phyloP scores from a whole-genome alignment of 2,329 filamentous ascomycete genomes.

The Aspergillus pseudoviridinutans region DNA sequence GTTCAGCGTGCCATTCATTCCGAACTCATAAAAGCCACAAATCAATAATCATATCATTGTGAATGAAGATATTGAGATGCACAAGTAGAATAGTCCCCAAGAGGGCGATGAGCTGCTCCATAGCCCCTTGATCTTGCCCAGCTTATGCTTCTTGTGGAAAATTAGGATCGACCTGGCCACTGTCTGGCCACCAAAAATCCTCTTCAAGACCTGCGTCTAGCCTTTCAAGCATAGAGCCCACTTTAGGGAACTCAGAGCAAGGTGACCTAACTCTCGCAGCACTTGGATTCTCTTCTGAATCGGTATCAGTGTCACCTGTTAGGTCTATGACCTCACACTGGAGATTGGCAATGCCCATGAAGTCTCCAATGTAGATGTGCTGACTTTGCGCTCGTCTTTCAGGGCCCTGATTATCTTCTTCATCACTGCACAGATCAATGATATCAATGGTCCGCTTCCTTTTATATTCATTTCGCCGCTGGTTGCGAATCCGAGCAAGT shows the following conservation, averaged over 20 bases:
- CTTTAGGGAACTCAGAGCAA: background rate
- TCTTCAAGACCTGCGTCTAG: constrained; percentile 25
- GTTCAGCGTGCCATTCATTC: background rate
- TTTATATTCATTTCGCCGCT: constrained; percentile 15
- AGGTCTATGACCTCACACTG: constrained; percentile 24
- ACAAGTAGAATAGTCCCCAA: background rate
- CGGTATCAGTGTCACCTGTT: constrained; percentile 20
- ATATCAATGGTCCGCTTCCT: constrained; percentile 11
- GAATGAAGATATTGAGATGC: background rate
- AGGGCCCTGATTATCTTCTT: constrained; percentile 5
- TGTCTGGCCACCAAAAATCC: constrained; percentile 39
- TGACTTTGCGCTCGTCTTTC: background rate
- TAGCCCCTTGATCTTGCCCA: background rate
- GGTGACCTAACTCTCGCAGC: background rate
- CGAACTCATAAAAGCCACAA: background rate
- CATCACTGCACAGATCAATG: constrained; percentile 18
- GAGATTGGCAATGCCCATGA: constrained; percentile 5
- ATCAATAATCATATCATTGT: background rate
- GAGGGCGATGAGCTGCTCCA: background rate
- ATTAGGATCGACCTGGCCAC: constrained; percentile 29
- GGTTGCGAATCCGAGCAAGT: constrained; percentile 28
- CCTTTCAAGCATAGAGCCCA: background rate
- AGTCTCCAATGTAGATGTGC: background rate
- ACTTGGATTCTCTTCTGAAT: background rate
- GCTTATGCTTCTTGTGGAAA: constrained; percentile 9